A percentile compares a stretch with the other conserved stretches of the same genome.
These are phyloP conservation scores for Penicillium lagena DNA, from an alignment of 495 filamentous ascomycete species.

Conservation along the genomic window DNA sequence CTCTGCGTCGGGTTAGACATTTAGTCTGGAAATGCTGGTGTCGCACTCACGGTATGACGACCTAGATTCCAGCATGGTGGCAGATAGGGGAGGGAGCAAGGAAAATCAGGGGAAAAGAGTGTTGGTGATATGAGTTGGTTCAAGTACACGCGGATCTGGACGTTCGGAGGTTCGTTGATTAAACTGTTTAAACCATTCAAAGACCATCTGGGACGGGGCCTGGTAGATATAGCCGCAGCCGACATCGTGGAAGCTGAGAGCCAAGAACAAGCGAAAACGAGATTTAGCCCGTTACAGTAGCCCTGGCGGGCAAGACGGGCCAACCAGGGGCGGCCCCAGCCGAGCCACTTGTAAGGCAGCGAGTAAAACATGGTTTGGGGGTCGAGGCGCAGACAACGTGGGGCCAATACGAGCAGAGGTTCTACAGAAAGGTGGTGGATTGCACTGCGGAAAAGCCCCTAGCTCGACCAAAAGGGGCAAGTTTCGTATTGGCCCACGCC, in stretches of 20 bases:
- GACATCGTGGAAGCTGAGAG: neutral
- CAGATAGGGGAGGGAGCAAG: no score
- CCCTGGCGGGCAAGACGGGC: neutral
- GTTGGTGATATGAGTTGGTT: no score
- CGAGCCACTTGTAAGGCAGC: neutral
- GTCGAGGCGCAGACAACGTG: no score
- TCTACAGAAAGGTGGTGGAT: no score
- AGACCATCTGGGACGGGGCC: no score
- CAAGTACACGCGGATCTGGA: no score
- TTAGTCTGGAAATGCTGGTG: neutral
- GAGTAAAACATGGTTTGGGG: no score
- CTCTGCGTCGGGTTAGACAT: constrained; percentile 21
- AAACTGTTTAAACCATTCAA: no score
- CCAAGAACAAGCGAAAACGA: constrained; percentile 18
- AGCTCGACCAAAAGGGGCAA: neutral
- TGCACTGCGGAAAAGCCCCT: no score
- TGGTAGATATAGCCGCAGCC: no score
- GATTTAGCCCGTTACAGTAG: neutral
- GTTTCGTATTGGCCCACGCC: neutral
- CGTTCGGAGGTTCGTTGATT: no score
- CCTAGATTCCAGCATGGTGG: constrained; percentile 12
- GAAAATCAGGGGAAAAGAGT: no score
- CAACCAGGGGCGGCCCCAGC: neutral
- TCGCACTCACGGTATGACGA: constrained; percentile 10
- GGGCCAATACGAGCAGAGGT: neutral